A percentile compares a stretch with the other conserved stretches of the same genome.
Conservation (phyloP, 163 green algal species). For the Chlamydomonas reinhardtii region DNA sequence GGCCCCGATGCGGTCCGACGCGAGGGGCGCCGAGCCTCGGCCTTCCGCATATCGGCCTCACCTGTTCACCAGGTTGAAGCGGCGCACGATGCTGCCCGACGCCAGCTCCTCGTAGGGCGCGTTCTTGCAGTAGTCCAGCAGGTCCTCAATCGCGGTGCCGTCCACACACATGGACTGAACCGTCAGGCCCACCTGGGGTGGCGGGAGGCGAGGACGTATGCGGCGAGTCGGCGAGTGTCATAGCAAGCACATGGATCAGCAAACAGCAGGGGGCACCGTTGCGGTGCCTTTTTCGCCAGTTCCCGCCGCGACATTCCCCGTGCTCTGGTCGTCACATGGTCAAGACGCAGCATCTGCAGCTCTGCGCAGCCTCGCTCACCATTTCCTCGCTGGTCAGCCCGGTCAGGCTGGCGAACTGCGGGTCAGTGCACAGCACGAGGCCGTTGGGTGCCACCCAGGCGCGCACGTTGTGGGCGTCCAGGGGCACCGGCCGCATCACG, state of each 20-base stretch:
- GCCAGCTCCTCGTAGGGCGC: conserved; percentile 25
- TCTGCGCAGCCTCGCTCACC: background rate
- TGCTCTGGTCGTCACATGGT: too few species aligned
- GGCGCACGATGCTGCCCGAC: background rate
- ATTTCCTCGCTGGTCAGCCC: conserved; percentile 34
- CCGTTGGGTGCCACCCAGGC: conserved; percentile 51
- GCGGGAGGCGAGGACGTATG: background rate
- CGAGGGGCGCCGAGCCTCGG: too few species aligned
- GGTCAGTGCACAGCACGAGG: conserved; percentile 50
- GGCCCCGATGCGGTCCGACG: too few species aligned
- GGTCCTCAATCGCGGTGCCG: background rate
- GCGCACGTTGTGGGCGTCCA: conserved; percentile 29
- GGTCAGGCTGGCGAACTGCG: conserved; percentile 45
- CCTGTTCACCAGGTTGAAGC: conserved; percentile 18
- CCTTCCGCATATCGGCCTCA: background rate
- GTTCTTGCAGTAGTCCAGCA: conserved; percentile 13
- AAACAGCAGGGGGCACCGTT: too few species aligned
- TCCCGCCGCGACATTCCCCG: too few species aligned
- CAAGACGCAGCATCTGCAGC: too few species aligned
- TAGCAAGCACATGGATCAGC: too few species aligned
- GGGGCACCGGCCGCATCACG: conserved; percentile 10
- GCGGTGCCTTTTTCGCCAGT: too few species aligned
- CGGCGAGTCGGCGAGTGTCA: too few species aligned
- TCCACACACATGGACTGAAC: conserved; percentile 36
- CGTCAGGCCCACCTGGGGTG: conserved; percentile 3